Conservation (phyloP, 768 basidiomycete genomes). For the Butyriboletus loyo region DNA sequence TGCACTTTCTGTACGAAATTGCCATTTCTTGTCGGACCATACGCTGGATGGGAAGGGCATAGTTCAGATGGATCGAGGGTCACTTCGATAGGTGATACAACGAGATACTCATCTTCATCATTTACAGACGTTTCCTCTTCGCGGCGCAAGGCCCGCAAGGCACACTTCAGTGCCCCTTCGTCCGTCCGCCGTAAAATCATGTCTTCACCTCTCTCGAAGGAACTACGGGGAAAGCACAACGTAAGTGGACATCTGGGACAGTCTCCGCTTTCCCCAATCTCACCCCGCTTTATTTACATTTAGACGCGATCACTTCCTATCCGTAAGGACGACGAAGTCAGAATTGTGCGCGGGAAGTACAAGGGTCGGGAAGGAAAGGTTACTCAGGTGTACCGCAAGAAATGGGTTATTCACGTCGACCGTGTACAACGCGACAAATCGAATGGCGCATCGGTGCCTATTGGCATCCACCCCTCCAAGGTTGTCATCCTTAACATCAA, state of each 20-base stretch:
- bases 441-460: slow-evolving; percentile 89
- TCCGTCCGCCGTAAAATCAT: slow-evolving; percentile 96
- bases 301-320: slow-evolving; percentile 90
- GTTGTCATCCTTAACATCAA: slow-evolving; percentile 93
- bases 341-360: slow-evolving; percentile 96
- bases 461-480: slow-evolving; percentile 96
- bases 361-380: slow-evolving; percentile 99
- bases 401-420: slow-evolving; percentile 98
- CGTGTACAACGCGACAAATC: slow-evolving; percentile 97
- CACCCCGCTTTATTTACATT: neutral
- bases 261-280: neutral
- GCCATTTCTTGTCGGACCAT: slow-evolving; percentile 27
- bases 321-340: slow-evolving; percentile 97
- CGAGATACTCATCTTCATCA: slow-evolving; percentile 32
- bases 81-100: slow-evolving; percentile 10
- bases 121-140: slow-evolving; percentile 80
- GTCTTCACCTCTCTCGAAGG: slow-evolving; percentile 94
- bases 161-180: slow-evolving; percentile 94
- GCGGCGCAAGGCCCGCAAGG: slow-evolving; percentile 97
- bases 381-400: slow-evolving; percentile 97
- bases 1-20: slow-evolving; percentile 24
- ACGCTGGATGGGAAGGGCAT: slow-evolving; percentile 53
- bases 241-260: slow-evolving; percentile 44
- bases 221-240: slow-evolving; percentile 88
- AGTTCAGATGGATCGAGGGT: slow-evolving; percentile 41